Evolutionary conservation across 2,329 filamentous ascomycete species (phyloP), one percentile per base, ranked within the genome.

Genomic region (Calonectria fujianensis): DNA sequence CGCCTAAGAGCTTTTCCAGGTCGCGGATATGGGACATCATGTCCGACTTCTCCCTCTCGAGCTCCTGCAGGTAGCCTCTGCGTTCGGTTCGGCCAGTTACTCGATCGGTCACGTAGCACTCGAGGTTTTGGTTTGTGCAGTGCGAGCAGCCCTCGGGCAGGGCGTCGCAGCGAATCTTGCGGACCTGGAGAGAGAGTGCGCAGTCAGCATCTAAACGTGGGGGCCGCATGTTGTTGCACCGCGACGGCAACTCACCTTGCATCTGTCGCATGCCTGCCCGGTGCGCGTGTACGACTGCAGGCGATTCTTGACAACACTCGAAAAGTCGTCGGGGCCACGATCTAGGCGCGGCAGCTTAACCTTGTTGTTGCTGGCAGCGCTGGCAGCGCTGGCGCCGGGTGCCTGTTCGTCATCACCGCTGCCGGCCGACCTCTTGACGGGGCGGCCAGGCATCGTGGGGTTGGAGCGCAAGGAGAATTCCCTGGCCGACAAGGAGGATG

Each of bases 121-220:
- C 91, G 80, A 94, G 91, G 77, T 92, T 92, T 82, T 94, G 94
- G 84, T 94, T 92, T 79, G 91, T 87, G 86, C 95, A 98, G 80
- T 95, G 94, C 75, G 94, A 95, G 86, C 95, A 98, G 76, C 95
- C 95, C 78, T 94, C 93, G 39, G 94, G 92, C 51, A 94, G 89
- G 69, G 93, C 93, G 87, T 97, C 95, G 88, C 95, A 97, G 82
- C 94, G 92, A 80, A 97, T 97, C 86, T 98, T 98, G 79, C 95
- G 92, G 73, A 95, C 89, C 94, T 95, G 81, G 24, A 64, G 18
- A 24, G 9, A 27, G 29, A 50, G 61, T 41, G 70, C 73, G 69
- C 57, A 68, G 69, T 74, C 64, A 75, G 72, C 66, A 76, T 73
- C 35, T 29, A 51, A 24, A 39, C 35, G 11, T 16, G 7, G 20